phyloP scores from a whole-genome alignment of 495 filamentous ascomycete species.

The Halenospora varia region DNA sequence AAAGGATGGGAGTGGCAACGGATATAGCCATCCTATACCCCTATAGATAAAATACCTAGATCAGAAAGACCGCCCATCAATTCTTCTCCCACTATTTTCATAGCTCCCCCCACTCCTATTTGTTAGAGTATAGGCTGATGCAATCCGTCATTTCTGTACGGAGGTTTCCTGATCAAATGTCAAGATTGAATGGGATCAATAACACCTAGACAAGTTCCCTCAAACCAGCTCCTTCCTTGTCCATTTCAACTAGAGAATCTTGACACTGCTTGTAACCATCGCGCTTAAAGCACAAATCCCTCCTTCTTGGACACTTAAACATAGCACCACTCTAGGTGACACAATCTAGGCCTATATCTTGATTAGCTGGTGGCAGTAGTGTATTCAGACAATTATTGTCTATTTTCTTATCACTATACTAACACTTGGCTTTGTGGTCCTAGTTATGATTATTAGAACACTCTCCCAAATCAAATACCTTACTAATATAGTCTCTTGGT shows the following conservation, averaged over 20 bases:
- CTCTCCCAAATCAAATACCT: slow-evolving; percentile 62
- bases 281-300: slow-evolving; percentile 9
- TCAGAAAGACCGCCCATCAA: slow-evolving; percentile 64
- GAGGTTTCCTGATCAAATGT: slow-evolving; percentile 68
- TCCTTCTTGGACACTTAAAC: slow-evolving; percentile 13
- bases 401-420: slow-evolving; percentile 50
- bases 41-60: slow-evolving; percentile 63
- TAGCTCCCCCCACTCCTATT: slow-evolving; percentile 66
- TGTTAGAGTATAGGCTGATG: slow-evolving; percentile 70
- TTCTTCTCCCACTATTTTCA: slow-evolving; percentile 58
- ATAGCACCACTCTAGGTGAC: slow-evolving; percentile 50
- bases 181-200: slow-evolving; percentile 71
- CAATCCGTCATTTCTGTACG: slow-evolving; percentile 65
- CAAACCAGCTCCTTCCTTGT: slow-evolving; percentile 82
- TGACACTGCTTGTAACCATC: slow-evolving; percentile 68
- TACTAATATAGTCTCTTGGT: slow-evolving; percentile 44
- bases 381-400: slow-evolving; percentile 57
- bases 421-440: slow-evolving; percentile 67
- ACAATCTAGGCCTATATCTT: slow-evolving; percentile 66
- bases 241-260: slow-evolving; percentile 76
- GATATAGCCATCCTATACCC: slow-evolving; percentile 54
- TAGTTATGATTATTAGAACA: slow-evolving; percentile 64
- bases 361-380: slow-evolving; percentile 57
- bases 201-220: slow-evolving; percentile 63
- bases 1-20: slow-evolving; percentile 50